phyloP scores from a whole-genome alignment of 2,329 filamentous ascomycete genomes.

The Cordyceps fumosorosea region DNA sequence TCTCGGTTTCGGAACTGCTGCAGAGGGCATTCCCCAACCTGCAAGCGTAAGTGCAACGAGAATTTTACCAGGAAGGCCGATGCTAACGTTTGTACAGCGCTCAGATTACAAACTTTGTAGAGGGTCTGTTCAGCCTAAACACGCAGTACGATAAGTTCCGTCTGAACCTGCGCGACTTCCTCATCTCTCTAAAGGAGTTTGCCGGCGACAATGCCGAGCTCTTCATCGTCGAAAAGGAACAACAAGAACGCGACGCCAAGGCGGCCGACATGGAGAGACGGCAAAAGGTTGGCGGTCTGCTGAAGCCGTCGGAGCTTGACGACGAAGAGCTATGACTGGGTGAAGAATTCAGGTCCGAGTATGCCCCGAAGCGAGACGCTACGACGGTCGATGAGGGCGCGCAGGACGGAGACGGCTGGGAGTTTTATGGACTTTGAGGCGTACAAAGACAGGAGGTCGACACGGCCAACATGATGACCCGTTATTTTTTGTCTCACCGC shows the following conservation, averaged over 20 bases:
- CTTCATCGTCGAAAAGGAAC: conserved; percentile 89
- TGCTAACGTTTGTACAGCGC: conserved; percentile 46
- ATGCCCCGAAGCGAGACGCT: conserved; percentile 32
- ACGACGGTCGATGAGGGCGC: conserved; percentile 23
- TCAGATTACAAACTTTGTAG: conserved; percentile 86
- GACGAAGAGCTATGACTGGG: conserved; percentile 86
- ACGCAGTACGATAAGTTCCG: conserved; percentile 92
- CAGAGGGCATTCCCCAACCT: conserved; percentile 91
- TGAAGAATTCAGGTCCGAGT: conserved; percentile 59
- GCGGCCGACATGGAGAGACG: conserved; percentile 84
- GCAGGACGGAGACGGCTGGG: conserved; percentile 51
- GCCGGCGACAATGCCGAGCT: conserved; percentile 91
- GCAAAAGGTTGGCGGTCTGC: conserved; percentile 88
- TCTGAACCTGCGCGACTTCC: conserved; percentile 88
- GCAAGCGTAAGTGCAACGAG: conserved; percentile 59
- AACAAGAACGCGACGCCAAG: conserved; percentile 78
- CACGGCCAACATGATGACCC: neutral
- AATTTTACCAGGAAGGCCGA: neutral
- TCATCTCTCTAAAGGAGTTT: conserved; percentile 96
- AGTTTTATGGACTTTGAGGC: conserved; percentile 52
- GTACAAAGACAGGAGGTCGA: conserved; percentile 3
- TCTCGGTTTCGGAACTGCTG: conserved; percentile 78
- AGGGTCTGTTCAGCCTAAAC: conserved; percentile 82
- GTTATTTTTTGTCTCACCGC: neutral
- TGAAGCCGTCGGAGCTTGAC: conserved; percentile 96